These are phyloP conservation scores for Trichophyton simii DNA, from an alignment of 2,329 filamentous ascomycete genomes.

Conservation along the genomic window DNA sequence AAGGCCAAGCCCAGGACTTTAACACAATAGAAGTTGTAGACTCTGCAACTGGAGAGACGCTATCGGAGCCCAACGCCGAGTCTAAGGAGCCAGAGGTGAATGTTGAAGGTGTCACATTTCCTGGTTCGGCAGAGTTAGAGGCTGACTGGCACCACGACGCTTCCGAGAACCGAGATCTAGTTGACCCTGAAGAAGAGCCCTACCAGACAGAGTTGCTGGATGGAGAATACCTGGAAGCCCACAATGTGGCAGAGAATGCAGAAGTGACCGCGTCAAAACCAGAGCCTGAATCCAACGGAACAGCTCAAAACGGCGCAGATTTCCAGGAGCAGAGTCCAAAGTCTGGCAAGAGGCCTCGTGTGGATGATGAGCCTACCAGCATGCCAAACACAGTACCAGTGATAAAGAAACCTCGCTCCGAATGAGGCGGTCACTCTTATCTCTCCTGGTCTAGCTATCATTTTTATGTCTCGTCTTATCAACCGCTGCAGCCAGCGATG, in stretches of 20 bases:
- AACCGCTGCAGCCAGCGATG: background rate
- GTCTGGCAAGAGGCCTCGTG: constrained; percentile 10
- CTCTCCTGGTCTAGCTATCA: background rate
- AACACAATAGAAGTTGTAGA: background rate
- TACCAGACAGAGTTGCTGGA: constrained; percentile 13
- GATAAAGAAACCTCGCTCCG: constrained; percentile 11
- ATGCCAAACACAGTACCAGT: constrained; percentile 4
- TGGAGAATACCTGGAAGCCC: constrained; percentile 11
- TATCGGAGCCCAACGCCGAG: background rate
- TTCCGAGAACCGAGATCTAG: background rate
- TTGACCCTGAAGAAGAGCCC: background rate
- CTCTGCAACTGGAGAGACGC: background rate
- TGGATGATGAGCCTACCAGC: constrained; percentile 9
- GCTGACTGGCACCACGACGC: background rate
- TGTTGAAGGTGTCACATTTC: background rate
- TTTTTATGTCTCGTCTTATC: no score
- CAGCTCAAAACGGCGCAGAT: constrained; percentile 16
- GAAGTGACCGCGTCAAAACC: constrained; percentile 26
- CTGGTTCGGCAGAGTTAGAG: background rate
- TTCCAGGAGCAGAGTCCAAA: constrained; percentile 17
- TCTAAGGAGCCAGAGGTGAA: background rate
- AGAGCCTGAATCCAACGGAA: background rate
- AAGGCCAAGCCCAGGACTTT: background rate
- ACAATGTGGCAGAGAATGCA: constrained; percentile 19
- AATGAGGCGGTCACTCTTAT: constrained; percentile 2